Evolutionary conservation across 495 filamentous ascomycete species (phyloP), one percentile per base, ranked within the genome.

Genomic region (Penicillium pulvis): DNA sequence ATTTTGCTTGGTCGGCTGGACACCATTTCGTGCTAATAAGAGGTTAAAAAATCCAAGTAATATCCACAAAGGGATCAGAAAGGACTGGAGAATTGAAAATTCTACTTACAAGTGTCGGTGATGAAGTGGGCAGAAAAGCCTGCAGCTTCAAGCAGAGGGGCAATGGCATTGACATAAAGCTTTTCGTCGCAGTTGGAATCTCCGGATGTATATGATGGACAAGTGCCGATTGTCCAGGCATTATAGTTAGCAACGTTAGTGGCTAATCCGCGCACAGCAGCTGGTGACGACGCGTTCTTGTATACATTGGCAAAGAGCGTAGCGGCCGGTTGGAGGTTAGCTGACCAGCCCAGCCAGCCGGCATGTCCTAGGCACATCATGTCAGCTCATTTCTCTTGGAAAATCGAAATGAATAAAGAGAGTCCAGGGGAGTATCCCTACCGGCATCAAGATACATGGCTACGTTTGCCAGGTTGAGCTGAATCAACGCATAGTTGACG

Each of bases 171-270:
- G 67, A 92, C 76, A 74, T 90, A 92, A 16, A 65, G 74, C 80
- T 89, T 83, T 78, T 93, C 90, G 73, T 92, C 90, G 61, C 76
- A 84, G 68, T 79, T 79, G 23, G 62, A 54, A 55, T 79, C 70
- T 20, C 69, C 75, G 4, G 59, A 61, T 0, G 77, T 80, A 54
- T 80, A 80, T 3, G 76, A 75, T 10, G 79, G 77, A 55, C 73
- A 75, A 14, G 70, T 70, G 35, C 52, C 54, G 41, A 76, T 69
- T 33, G 66, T 76, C 80, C 82, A 91, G 35, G 77, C 75, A 74
- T 93, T 92, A 78, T 88, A 92, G 67, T 89, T 89, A 58, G 90
- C 87, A 46, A 90, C 86, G 74, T 94, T 93, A 72, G 88, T 92
- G 41, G 85, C 84, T 55, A 91, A 76, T 51, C 90, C 90, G 61